A percentile compares a stretch with the other conserved stretches of the same genome.
phyloP scores from a whole-genome alignment of 2,329 filamentous ascomycete genomes.

The Trichoderma asperellum region DNA sequence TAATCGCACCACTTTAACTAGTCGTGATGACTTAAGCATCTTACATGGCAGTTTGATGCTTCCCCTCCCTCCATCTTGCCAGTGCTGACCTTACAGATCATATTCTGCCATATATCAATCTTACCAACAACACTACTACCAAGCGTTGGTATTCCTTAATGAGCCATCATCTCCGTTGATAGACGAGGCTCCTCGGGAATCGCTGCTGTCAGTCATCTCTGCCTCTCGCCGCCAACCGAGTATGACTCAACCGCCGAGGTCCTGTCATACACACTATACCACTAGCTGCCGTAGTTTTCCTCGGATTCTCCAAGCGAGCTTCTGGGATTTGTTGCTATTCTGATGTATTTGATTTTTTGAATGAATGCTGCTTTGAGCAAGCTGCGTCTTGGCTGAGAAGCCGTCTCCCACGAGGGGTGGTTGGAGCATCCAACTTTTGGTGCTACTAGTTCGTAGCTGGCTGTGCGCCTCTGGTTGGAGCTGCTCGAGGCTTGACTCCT shows the following conservation, averaged over 20 bases:
- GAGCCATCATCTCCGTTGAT: not conserved
- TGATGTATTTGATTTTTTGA: not conserved
- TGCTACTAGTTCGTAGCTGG: not conserved
- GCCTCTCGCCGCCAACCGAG: not conserved
- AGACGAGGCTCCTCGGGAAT: not conserved
- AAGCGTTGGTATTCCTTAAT: not conserved
- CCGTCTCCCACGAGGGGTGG: not conserved
- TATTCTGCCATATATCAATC: constrained; percentile 8
- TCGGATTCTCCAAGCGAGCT: constrained; percentile 13
- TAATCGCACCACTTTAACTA: not conserved
- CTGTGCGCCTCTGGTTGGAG: not conserved
- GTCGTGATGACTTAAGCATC: constrained; percentile 22
- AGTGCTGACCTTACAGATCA: constrained; percentile 23
- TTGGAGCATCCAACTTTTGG: not conserved
- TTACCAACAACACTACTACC: not conserved
- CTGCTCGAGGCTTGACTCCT: not conserved
- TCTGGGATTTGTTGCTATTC: not conserved
- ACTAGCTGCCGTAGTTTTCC: constrained; percentile 13
- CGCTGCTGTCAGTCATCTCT: not conserved
- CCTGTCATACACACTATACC: constrained; percentile 6
- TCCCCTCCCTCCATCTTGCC: not conserved
- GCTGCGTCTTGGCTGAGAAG: not conserved
- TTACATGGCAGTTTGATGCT: not conserved
- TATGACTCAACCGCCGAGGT: not conserved
- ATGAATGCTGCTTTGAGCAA: constrained; percentile 5